A percentile compares a stretch with the other conserved stretches of the same genome.
phyloP scores from a whole-genome alignment of 192 early-diverging fungal species.

The Chytriomyces hyalinus region DNA sequence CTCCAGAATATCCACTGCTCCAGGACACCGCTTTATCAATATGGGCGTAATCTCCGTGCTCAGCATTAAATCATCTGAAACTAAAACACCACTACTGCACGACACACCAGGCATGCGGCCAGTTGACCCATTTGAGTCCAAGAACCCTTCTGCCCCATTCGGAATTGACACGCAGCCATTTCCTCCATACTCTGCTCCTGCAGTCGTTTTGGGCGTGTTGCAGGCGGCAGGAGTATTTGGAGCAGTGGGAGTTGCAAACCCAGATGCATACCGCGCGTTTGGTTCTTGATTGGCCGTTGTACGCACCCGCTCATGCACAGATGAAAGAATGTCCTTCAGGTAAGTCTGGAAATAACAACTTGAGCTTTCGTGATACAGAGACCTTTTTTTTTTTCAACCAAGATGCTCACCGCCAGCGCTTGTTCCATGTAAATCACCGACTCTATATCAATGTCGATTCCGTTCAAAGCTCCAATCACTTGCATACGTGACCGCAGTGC shows the following conservation, averaged over 20 bases:
- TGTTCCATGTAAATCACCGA: constrained; percentile 35
- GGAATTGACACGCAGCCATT: not conserved
- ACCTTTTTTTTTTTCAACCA: not conserved
- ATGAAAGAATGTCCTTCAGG: constrained; percentile 32
- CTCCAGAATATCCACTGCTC: constrained; percentile 17
- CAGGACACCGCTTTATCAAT: not conserved
- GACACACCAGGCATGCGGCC: not conserved
- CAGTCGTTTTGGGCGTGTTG: not conserved
- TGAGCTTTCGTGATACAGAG: not conserved
- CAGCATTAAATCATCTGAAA: constrained; percentile 11
- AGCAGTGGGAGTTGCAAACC: not conserved
- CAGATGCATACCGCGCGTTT: not conserved
- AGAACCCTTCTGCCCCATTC: not conserved
- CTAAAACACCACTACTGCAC: not conserved
- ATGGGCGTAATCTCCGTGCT: constrained; percentile 12
- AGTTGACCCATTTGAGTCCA: not conserved
- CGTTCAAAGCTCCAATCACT: constrained; percentile 27
- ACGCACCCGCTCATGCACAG: constrained; percentile 22
- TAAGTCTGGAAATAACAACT: constrained; percentile 13
- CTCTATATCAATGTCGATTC: constrained; percentile 24
- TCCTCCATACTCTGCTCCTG: not conserved
- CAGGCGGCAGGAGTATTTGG: not conserved
- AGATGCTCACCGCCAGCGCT: constrained; percentile 21
- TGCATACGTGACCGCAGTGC: constrained; percentile 31
- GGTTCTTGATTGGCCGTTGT: not conserved